Percentiles rank a stretch among this genome's conserved stretches.
Evolutionary conservation across 441 rosid species (phyloP).

Genomic region (Corymbia citriodora): DNA sequence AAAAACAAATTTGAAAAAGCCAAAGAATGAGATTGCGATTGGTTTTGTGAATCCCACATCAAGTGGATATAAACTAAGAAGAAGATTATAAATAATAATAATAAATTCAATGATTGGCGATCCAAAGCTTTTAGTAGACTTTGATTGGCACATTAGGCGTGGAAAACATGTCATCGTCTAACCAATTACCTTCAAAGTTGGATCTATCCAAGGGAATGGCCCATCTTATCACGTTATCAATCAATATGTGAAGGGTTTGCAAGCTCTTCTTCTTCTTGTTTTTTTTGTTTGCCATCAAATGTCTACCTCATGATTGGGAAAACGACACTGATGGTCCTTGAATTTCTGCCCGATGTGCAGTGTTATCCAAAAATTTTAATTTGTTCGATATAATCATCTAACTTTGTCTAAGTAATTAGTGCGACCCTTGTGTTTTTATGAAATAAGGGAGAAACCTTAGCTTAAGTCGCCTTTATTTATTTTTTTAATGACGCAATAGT

Average conservation of each 20-base stretch:
- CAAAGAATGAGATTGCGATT: not conserved
- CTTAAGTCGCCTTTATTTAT: not conserved
- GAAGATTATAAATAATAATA: not conserved
- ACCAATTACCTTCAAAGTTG: not conserved
- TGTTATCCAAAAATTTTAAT: not conserved
- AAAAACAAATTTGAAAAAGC: not conserved
- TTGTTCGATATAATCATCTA: rapidly evolving
- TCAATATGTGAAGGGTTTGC: not conserved
- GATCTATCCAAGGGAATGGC: not conserved
- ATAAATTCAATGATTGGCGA: not conserved
- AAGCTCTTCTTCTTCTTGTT: not conserved
- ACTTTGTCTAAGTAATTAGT: not conserved
- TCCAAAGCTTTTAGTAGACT: not conserved
- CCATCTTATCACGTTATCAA: not conserved
- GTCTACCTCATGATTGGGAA: not conserved
- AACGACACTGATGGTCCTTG: rapidly evolving
- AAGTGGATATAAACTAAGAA: not conserved
- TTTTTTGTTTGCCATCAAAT: not conserved
- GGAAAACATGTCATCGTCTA: not conserved
- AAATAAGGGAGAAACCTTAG: not conserved
- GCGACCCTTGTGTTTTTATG: not conserved
- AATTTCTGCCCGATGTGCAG: rapidly evolving
- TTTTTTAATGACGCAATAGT: not conserved
- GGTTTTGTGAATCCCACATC: not conserved
- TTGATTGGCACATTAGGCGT: not conserved